Base-by-base conservation (phyloP, 441 rosid species). In the Bruguiera hainesii region DNA sequence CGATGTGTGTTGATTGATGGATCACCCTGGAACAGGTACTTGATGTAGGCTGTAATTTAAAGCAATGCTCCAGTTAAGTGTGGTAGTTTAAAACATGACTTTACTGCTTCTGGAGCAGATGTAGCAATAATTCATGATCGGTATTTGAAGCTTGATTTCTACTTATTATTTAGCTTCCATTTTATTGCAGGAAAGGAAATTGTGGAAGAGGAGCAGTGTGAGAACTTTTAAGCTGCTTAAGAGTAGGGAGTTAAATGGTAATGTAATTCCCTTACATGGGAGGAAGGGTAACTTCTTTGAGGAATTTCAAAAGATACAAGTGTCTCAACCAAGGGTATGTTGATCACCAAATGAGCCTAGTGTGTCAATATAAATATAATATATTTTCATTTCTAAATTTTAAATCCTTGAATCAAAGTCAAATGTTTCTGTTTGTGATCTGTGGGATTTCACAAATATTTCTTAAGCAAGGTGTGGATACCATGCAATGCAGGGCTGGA, bases 201-300 rank as follows among this genome's bases (percentile, higher is more conserved):
- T 13, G 15, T 42, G 3, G 48, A 3, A 83, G 92, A 73, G 28
- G 57, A 65, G 53, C 50, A 66, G 76, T 49, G 69, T 67, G 60
- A 77, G 68, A 75, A 75, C 81, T 48, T 62, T 78, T 52, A 71
- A 68, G 71, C 87, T 90, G 58, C 78, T 90, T 61, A 76, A 75
- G 71, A 75, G 70, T 10, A 81, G 95, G 75, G 91, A 87, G 81
- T 74, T 90, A 67, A 76, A 76, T 67, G 87, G 95, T 49, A 82
- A 75, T 65, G 31, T 71, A 58, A 68, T 83, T 53, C 23, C 75
- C 61, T 61, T 73, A 56, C 64, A 57, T 57, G 81, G 74, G 62
- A 71, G 80, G 71, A 81, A 73, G 71, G 73, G 75, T 65, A 79
- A 73, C 66, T 85, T 88, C 76, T 65, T 73, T 73, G 86, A 87